Evolutionary conservation across 2,329 filamentous ascomycete genomes (phyloP).

Genomic region (Cladophialophora bantiana): DNA sequence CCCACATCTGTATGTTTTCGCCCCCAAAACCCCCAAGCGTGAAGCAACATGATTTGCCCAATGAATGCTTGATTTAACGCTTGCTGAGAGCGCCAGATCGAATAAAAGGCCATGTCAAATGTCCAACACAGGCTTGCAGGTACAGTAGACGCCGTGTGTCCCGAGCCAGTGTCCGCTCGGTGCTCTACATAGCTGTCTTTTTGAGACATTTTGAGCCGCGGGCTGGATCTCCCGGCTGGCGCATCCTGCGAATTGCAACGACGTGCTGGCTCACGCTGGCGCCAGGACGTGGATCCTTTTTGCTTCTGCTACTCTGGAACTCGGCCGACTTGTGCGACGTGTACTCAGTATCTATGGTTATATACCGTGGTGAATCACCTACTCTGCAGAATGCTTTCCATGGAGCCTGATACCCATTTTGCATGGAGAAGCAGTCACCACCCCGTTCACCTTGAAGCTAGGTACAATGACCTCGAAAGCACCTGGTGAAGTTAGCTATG

Average conservation of each 20-base stretch:
- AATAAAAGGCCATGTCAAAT: neutral
- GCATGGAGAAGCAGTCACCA: neutral
- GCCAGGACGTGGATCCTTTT: neutral
- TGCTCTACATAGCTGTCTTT: neutral
- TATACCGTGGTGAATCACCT: neutral
- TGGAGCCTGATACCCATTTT: neutral
- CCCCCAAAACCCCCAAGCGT: neutral
- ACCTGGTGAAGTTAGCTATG: neutral
- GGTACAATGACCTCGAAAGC: neutral
- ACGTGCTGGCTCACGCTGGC: neutral
- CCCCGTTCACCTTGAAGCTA: neutral
- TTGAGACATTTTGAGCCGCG: constrained; percentile 1
- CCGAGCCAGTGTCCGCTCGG: neutral
- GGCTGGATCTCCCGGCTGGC: neutral
- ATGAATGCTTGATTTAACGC: neutral
- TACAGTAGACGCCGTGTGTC: neutral
- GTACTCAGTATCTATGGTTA: neutral
- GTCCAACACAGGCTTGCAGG: neutral
- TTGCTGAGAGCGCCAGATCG: neutral
- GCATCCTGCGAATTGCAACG: neutral
- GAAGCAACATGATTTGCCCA: neutral
- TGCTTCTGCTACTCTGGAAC: neutral
- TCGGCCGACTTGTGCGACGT: neutral
- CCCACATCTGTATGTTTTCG: neutral
- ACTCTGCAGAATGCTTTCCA: neutral